Evolutionary conservation across 2,329 filamentous ascomycete genomes (phyloP).

Genomic region (Colletotrichum spaethianum): DNA sequence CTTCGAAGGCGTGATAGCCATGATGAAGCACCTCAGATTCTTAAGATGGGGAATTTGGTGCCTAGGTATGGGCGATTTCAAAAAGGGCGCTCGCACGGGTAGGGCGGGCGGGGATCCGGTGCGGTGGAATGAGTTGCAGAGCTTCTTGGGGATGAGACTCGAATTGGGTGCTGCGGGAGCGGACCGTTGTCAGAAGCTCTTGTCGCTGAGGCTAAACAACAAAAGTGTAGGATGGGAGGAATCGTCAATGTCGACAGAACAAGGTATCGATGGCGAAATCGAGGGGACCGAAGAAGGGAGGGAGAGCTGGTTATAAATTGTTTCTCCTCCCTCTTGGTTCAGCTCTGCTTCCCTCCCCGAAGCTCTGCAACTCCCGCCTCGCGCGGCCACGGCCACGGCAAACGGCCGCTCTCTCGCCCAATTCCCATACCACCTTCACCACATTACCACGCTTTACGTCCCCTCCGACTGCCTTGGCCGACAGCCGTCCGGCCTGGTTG

Average conservation of each 20-base stretch:
- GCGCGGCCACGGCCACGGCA: slow-evolving; percentile 15
- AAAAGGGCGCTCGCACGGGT: slow-evolving; percentile 21
- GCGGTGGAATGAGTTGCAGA: slow-evolving; percentile 33
- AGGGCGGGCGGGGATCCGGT: slow-evolving; percentile 21
- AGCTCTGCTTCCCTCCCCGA: slow-evolving; percentile 27
- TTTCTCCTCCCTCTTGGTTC: slow-evolving; percentile 28
- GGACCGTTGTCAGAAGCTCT: slow-evolving; percentile 40
- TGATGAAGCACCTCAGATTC: slow-evolving; percentile 37
- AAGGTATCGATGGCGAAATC: slow-evolving; percentile 39
- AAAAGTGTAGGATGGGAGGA: slow-evolving; percentile 23
- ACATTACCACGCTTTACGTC: not conserved
- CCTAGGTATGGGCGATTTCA: slow-evolving; percentile 25
- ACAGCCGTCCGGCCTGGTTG: slow-evolving; percentile 29
- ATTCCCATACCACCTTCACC: slow-evolving; percentile 17
- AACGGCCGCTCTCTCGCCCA: slow-evolving; percentile 22
- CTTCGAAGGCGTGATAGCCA: slow-evolving; percentile 72
- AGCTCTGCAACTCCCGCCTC: slow-evolving; percentile 40
- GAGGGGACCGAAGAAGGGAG: slow-evolving; percentile 16
- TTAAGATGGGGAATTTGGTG: slow-evolving; percentile 25
- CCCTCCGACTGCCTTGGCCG: slow-evolving; percentile 39
- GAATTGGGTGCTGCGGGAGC: not conserved
- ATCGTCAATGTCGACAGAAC: slow-evolving; percentile 40
- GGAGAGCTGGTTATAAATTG: slow-evolving; percentile 37
- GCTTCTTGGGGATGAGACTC: slow-evolving; percentile 20
- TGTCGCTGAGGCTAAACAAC: slow-evolving; percentile 30